phyloP scores from a whole-genome alignment of 192 early-diverging fungal genomes.

The Backusella mclennaniae region DNA sequence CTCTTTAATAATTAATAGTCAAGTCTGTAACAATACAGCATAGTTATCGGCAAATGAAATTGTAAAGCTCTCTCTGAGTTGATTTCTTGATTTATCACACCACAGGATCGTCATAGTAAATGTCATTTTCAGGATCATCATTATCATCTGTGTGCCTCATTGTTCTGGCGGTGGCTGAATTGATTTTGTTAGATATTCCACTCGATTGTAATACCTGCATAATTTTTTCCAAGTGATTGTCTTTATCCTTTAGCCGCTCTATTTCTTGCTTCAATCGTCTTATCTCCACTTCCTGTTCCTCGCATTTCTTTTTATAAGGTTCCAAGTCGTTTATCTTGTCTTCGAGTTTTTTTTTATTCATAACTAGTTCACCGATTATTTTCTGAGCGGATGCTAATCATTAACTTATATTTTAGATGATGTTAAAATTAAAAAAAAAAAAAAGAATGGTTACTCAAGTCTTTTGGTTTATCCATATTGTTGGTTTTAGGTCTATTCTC shows the following conservation, averaged over 20 bases:
- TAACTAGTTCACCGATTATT: background rate
- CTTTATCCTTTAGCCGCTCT: background rate
- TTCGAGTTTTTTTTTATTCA: background rate
- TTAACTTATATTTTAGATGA: background rate
- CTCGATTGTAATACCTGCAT: background rate
- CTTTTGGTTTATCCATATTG: background rate
- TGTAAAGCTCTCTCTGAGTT: too few species aligned
- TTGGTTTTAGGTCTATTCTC: slow-evolving; percentile 25
- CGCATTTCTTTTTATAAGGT: background rate
- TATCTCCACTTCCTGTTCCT: background rate
- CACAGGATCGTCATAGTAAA: background rate
- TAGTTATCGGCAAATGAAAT: too few species aligned
- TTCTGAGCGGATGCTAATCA: background rate
- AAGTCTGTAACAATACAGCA: too few species aligned
- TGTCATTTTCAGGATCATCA: background rate
- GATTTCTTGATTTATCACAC: too few species aligned
- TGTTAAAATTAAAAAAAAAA: background rate
- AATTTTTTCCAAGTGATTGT: background rate
- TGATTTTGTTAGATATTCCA: background rate
- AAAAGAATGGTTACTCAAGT: too few species aligned
- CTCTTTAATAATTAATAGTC: too few species aligned
- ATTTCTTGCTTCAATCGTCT: background rate
- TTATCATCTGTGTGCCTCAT: background rate
- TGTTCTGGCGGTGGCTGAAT: background rate
- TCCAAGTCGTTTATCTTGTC: background rate